Evolutionary conservation across 2,329 filamentous ascomycete species (phyloP), one percentile per base, ranked within the genome.

Genomic region (Apiospora kogelbergensis): DNA sequence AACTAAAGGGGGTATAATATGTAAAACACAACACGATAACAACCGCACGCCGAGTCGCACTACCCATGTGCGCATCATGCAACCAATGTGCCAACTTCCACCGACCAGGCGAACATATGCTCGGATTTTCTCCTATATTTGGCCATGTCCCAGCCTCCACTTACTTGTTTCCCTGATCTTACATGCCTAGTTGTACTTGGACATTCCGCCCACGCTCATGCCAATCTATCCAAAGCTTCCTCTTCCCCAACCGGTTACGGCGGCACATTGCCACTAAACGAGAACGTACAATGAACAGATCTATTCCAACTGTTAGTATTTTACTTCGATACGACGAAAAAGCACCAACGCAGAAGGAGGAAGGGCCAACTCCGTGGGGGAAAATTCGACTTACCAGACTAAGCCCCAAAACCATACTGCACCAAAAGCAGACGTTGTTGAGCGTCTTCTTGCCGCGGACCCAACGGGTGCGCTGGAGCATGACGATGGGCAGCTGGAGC

Each of bases 401-500:
- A 70, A 97, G 81, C 0, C 95, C 95, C 65, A 96, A 77, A 73
- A 97, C 94, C 93, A 97, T 97, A 30, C 91, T 94, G 76, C 89
- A 91, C 95, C 95, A 97, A 78, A 97, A 97, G 71, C 93, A 91
- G 30, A 94, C 89, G 74, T 97, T 97, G 77, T 98, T 98, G 69
- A 97, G 83, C 40, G 95, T 91, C 77, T 90, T 90, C 73, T 89
- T 88, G 24, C 90, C 90, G 68, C 90, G 88, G 45, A 98, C 89
- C 84, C 89, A 93, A 70, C 85, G 88, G 5, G 92, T 94, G 71
- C 93, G 88, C 83, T 98, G 96, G 40, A 98, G 83, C 79, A 95
- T 89, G n/a, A 98, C 93, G 73, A 98, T 96, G 0, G 96, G 96
- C 74, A 98, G 87, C 84, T 99, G 96, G 71, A 97, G 83, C 96